Conservation (phyloP, 441 rosid species). For the Adansonia grandidieri region DNA sequence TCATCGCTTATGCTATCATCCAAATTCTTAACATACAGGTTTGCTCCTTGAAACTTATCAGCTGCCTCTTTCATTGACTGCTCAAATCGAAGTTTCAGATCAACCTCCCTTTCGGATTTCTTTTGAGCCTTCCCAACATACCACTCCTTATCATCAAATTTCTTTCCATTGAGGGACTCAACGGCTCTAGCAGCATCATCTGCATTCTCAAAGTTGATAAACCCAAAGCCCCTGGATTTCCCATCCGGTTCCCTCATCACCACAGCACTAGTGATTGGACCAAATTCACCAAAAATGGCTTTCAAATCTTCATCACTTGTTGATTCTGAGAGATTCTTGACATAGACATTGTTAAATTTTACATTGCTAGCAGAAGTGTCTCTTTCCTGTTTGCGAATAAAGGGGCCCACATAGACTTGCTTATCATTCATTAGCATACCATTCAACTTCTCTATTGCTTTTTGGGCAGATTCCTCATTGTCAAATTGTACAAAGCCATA, state of each 20-base stretch:
- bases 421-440: conserved; percentile 87
- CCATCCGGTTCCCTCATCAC: conserved; percentile 76
- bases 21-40: conserved; percentile 69
- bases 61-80: conserved; percentile 64
- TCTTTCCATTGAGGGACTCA: conserved; percentile 65
- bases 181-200: conserved; percentile 75
- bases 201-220: conserved; percentile 64
- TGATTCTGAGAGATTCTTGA: conserved; percentile 76
- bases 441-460: conserved; percentile 71
- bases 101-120: conserved; percentile 67
- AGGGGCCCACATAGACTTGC: conserved; percentile 86
- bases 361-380: conserved; percentile 50
- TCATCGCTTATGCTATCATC: conserved; percentile 67
- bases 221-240: conserved; percentile 75
- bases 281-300: conserved; percentile 70
- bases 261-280: conserved; percentile 66
- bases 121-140: conserved; percentile 79
- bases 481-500: conserved; percentile 92
- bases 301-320: conserved; percentile 72
- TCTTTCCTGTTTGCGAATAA: conserved; percentile 83
- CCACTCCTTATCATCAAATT: conserved; percentile 72
- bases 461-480: conserved; percentile 73
- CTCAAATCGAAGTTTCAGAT: conserved; percentile 61
- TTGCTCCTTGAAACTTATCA: conserved; percentile 63
- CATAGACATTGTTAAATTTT: conserved; percentile 76